Conservation (phyloP, 352 stramenopile genomes). For the Lagenidium sp. region DNA sequence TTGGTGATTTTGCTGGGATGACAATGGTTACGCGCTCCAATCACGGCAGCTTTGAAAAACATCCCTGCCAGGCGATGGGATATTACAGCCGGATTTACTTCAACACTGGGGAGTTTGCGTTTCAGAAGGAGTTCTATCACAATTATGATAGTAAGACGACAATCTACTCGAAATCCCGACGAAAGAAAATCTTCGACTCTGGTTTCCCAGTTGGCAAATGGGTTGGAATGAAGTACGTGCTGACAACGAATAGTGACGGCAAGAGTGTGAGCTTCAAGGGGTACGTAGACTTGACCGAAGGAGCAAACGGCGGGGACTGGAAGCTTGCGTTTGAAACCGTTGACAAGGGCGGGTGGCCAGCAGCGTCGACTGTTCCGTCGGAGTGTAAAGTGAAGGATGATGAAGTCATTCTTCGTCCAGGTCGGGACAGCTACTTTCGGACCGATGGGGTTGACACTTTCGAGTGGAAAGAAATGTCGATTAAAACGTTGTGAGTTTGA, state of each 20-base stretch:
- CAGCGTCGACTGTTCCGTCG: background rate
- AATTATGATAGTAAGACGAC: background rate
- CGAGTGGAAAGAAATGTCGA: slow-evolving; percentile 2
- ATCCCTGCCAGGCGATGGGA: slow-evolving; percentile 5
- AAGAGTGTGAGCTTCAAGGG: slow-evolving; percentile 1
- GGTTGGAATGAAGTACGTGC: slow-evolving; percentile 1
- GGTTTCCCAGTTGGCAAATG: slow-evolving; percentile 3
- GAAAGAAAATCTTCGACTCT: background rate
- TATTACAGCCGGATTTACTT: slow-evolving; percentile 6
- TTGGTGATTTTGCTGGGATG: slow-evolving; percentile 1
- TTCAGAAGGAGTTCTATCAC: slow-evolving; percentile 4
- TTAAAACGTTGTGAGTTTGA: slow-evolving; percentile 1
- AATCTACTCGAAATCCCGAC: slow-evolving; percentile 2
- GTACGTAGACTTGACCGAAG: background rate
- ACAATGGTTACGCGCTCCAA: slow-evolving; percentile 5
- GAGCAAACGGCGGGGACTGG: slow-evolving; percentile 1
- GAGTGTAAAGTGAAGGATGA: background rate
- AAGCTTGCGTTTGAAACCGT: slow-evolving; percentile 1
- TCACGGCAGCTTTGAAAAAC: background rate
- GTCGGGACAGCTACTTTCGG: slow-evolving; percentile 4
- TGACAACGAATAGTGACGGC: background rate
- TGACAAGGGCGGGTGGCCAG: slow-evolving; percentile 2
- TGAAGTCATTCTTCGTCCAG: slow-evolving; percentile 2
- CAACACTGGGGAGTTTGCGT: slow-evolving; percentile 3
- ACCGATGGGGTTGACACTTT: slow-evolving; percentile 4